Conservation (phyloP, 441 rosid species). For the Bocquillonia castaneifolia region DNA sequence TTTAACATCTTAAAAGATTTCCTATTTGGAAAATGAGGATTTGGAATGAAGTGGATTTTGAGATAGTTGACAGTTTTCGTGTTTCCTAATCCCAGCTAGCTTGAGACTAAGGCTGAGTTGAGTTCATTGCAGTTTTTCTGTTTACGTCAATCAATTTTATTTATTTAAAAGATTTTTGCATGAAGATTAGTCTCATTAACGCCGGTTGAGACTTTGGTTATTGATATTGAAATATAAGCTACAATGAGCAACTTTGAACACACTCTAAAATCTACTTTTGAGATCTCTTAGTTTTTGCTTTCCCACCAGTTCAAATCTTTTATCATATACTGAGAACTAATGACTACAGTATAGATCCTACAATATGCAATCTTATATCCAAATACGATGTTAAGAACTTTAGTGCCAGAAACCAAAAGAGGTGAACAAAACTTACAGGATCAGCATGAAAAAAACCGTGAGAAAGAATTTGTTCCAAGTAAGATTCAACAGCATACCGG, state of each 20-base stretch:
- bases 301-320: background rate
- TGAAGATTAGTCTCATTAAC: background rate
- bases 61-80: background rate
- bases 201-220: background rate
- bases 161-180: background rate
- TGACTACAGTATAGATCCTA: background rate
- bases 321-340: background rate
- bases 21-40: background rate
- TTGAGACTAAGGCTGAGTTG: background rate
- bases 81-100: background rate
- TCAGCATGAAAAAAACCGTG: constrained; percentile 99
- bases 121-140: background rate
- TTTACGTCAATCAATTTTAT: background rate
- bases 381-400: constrained; percentile 11
- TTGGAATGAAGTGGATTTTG: background rate
- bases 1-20: too few species aligned
- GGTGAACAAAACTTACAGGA: constrained; percentile 53
- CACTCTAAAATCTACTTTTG: background rate
- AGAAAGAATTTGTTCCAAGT: constrained; percentile 93
- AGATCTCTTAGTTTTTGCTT: background rate
- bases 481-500: constrained; percentile 95
- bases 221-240: background rate
- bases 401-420: constrained; percentile 5
- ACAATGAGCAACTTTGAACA: background rate
- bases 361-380: background rate